Base-by-base conservation (phyloP, 2,329 filamentous ascomycete genomes). In the Fusarium nelsonii region DNA sequence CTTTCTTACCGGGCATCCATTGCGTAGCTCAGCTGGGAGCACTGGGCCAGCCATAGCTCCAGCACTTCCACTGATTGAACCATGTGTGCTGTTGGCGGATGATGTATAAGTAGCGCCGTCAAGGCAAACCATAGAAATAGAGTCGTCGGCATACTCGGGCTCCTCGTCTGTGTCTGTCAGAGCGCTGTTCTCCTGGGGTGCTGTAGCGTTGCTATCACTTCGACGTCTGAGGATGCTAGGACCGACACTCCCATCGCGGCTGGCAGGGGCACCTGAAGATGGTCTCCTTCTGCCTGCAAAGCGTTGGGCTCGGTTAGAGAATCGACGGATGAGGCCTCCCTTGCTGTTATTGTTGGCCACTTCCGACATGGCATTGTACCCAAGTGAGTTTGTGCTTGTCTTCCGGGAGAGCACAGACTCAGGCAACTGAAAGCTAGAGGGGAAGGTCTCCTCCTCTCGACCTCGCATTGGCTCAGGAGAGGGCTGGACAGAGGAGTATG, bases 191-290 rank as follows among this genome's bases (percentile, higher is more conserved):
- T 85, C 84, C 36, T 85, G 81, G 11, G 88, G 87, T 9, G 85
- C 84, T 8, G 91, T 91, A 69, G 88, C 92, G 79, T 92, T 96
- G 82, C 94, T 97, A 78, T 97, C 94, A 78, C 94, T 97, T 70
- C 94, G 90, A 60, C 93, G 87, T 66, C 95, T 90, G 79, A 97
- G 88, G 53, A 97, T 92, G 58, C 94, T 91, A 3, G 96, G 96
- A 1, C 96, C 96, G 28, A 94, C 91, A 76, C 94, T 97, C 65
- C 92, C 90, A 76, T 97, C 94, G 41, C 94, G 90, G 77, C 91
- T 93, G 64, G 90, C 89, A 20, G 91, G 88, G 44, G 91, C 87
- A 1, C 90, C 90, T 4, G 92, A 94, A 16, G 93, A 97, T 65
- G 91, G 90, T 65, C 94, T 87, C 67, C 94, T 89, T 63, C 90